A percentile compares a stretch with the other conserved stretches of the same genome.
Evolutionary conservation across 352 stramenopile genomes (phyloP).

Genomic region (Pythium diclinum): DNA sequence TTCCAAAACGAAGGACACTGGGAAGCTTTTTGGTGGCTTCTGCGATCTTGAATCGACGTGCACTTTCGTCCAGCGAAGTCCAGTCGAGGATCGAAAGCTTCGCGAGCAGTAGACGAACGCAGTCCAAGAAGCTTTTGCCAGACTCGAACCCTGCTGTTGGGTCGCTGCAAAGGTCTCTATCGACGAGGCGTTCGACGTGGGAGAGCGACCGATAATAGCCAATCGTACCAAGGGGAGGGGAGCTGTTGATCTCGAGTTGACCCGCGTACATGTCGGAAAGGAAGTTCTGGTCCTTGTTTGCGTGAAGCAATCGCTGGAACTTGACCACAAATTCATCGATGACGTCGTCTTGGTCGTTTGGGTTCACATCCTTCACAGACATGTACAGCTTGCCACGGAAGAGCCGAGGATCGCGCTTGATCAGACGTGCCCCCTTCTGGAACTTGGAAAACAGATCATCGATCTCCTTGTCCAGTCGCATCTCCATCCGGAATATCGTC

Average conservation of each 20-base stretch:
- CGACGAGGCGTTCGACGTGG: conserved; percentile 39
- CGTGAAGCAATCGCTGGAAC: conserved; percentile 41
- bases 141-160: conserved; percentile 34
- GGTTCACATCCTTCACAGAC: conserved; percentile 75
- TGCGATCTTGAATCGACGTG: conserved; percentile 44
- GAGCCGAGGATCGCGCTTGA: conserved; percentile 54
- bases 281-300: conserved; percentile 66
- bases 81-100: conserved; percentile 81
- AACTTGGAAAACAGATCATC: conserved; percentile 65
- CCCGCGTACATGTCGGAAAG: conserved; percentile 64
- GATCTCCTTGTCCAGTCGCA: conserved; percentile 77
- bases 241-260: conserved; percentile 58
- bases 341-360: conserved; percentile 49
- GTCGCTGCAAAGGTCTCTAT: conserved; percentile 29
- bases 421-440: conserved; percentile 57
- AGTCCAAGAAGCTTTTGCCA: conserved; percentile 59
- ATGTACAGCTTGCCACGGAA: conserved; percentile 66
- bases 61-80: conserved; percentile 62
- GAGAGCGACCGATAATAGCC: conserved; percentile 65
- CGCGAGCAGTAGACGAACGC: conserved; percentile 58
- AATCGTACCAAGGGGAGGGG: conserved; percentile 54
- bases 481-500: conserved; percentile 75
- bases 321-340: conserved; percentile 53
- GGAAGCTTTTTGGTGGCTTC: conserved; percentile 49
- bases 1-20: conserved; percentile 45